Evolutionary conservation across 2,329 filamentous ascomycete genomes (phyloP).

Genomic region (Aspergillus sergii): DNA sequence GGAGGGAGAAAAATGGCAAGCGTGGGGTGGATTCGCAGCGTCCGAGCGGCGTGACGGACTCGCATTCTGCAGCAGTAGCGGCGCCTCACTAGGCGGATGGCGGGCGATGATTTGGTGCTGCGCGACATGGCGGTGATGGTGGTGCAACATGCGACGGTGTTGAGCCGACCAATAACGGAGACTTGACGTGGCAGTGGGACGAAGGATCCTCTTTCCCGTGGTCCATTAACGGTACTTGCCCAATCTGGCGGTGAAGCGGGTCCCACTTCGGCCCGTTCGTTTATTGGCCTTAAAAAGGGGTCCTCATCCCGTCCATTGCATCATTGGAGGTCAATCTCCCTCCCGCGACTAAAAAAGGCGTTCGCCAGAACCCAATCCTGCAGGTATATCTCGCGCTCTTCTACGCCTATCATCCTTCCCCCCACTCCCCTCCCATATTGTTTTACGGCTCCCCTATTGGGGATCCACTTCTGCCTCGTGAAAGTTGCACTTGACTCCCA

Average conservation of each 20-base stretch:
- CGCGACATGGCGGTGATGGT: conserved; percentile 24
- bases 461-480: conserved; percentile 21
- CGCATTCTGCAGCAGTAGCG: conserved; percentile 18
- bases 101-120: conserved; percentile 24
- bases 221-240: conserved; percentile 4
- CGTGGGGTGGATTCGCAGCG: conserved; percentile 18
- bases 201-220: neutral
- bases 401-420: conserved; percentile 1
- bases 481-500: conserved; percentile 8
- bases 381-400: neutral
- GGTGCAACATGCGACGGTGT: conserved; percentile 21
- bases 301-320: conserved; percentile 8
- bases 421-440: neutral
- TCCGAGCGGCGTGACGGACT: conserved; percentile 19
- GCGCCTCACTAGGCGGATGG: conserved; percentile 18
- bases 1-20: conserved; percentile 12
- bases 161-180: conserved; percentile 18
- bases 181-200: conserved; percentile 24
- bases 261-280: neutral
- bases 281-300: conserved; percentile 2
- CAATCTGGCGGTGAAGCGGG: conserved; percentile 25
- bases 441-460: neutral
- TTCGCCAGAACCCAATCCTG: neutral
- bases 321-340: conserved; percentile 16
- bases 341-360: conserved; percentile 8